Percentiles rank a stretch among this genome's conserved stretches.
Evolutionary conservation across 179 eudicot genomes (phyloP).

Genomic region (Patellifolia procumbens): DNA sequence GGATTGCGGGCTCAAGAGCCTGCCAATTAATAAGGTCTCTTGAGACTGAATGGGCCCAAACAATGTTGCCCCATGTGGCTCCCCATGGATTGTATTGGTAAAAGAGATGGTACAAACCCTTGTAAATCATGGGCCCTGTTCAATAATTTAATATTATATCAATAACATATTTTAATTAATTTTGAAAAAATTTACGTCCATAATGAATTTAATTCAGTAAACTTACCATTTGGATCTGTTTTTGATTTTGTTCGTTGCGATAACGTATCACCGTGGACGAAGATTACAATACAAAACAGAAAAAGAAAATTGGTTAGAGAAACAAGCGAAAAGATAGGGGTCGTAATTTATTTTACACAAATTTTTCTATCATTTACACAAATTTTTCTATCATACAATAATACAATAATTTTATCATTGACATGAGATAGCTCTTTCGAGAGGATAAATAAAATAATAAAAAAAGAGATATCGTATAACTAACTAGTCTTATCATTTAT

Average conservation of each 20-base stretch:
- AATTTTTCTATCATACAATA: no score
- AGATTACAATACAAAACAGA: not conserved
- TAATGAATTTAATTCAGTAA: not conserved
- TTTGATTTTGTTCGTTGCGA: not conserved
- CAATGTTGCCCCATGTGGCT: conserved; percentile 41
- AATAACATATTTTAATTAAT: not conserved
- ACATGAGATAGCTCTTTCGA: no score
- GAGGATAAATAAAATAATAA: no score
- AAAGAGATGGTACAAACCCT: conserved; percentile 45
- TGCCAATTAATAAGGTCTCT: conserved; percentile 45
- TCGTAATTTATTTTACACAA: no score
- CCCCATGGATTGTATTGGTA: conserved; percentile 53
- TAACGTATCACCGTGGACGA: not conserved
- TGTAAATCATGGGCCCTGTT: conserved; percentile 45
- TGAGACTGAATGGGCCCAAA: conserved; percentile 53
- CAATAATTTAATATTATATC: not conserved
- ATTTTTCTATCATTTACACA: no score
- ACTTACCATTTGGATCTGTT: conserved; percentile 52
- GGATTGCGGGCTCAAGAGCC: conserved; percentile 41
- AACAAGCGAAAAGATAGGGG: no score
- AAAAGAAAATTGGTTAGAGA: conserved; percentile 18
- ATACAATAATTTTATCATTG: no score
- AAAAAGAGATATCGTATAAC: no score
- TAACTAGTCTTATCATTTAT: no score
- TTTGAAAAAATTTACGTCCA: not conserved